Conservation (phyloP, 2,329 filamentous ascomycete genomes). For the Calonectria hawksworthii region DNA sequence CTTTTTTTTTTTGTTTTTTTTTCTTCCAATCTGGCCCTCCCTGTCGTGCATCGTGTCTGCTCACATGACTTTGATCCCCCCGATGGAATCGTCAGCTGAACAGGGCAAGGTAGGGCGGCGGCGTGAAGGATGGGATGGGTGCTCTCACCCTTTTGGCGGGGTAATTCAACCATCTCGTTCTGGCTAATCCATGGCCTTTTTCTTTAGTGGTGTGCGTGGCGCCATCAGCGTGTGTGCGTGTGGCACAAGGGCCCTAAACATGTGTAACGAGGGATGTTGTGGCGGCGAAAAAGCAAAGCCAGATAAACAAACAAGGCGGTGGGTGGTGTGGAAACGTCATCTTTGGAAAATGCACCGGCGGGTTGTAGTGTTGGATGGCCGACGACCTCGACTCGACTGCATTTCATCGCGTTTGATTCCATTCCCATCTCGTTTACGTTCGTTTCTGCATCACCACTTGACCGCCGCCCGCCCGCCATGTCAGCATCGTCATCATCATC, state of each 20-base stretch:
- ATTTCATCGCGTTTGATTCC: neutral
- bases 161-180: neutral
- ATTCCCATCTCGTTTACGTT: neutral
- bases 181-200: neutral
- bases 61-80: neutral
- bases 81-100: neutral
- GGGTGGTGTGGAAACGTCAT: neutral
- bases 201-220: neutral
- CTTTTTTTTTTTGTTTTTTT: too few relatives aligned
- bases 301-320: neutral
- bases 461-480: neutral
- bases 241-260: conserved; percentile 7
- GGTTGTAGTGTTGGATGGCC: neutral
- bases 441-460: neutral
- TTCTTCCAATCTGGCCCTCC: neutral
- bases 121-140: neutral
- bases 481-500: neutral
- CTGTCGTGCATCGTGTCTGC: neutral
- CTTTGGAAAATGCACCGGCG: neutral
- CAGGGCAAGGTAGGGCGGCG: neutral
- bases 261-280: conserved; percentile 1
- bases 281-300: conserved; percentile 9
- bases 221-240: neutral
- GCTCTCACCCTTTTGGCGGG: neutral
- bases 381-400: neutral